Conservation (phyloP, 371 early-diverging fungal species). For the Mortierella sp. region DNA sequence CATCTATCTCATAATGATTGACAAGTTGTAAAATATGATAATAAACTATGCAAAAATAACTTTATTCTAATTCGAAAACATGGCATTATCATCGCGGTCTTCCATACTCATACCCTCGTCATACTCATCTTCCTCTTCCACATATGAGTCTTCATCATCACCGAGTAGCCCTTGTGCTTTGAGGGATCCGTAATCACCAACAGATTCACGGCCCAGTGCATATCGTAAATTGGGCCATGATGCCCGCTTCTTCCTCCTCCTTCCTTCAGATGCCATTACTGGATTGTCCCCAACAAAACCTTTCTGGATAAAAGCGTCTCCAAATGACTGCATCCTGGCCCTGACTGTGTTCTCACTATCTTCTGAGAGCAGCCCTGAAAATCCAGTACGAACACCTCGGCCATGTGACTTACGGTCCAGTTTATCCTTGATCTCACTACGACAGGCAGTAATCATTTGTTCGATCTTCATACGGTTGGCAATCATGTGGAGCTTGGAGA, state of each 20-base stretch:
- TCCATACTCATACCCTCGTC: conserved; percentile 33
- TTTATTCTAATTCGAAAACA: background rate
- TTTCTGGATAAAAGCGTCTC: conserved; percentile 1
- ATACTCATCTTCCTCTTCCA: conserved; percentile 20
- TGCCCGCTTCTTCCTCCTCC: conserved; percentile 17
- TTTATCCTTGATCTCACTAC: conserved; percentile 50
- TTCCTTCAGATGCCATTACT: conserved; percentile 11
- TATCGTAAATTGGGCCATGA: conserved; percentile 50
- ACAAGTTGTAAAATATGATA: conserved; percentile 4
- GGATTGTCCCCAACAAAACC: background rate
- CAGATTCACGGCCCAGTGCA: conserved; percentile 35
- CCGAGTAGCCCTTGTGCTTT: conserved; percentile 3
- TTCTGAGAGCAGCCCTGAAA: conserved; percentile 35
- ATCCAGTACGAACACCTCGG: conserved; percentile 6
- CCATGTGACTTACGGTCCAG: conserved; percentile 34
- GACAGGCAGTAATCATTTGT: conserved; percentile 65
- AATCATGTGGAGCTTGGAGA: conserved; percentile 88
- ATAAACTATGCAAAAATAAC: no score
- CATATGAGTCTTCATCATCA: conserved; percentile 9
- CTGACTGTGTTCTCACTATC: conserved; percentile 52
- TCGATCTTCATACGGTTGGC: conserved; percentile 84
- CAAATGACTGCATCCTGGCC: conserved; percentile 41
- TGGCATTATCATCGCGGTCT: conserved; percentile 10
- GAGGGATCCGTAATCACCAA: conserved; percentile 24
- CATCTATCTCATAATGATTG: no score